phyloP scores from a whole-genome alignment of 2,329 filamentous ascomycete genomes.

The Ceratocystis variospora region DNA sequence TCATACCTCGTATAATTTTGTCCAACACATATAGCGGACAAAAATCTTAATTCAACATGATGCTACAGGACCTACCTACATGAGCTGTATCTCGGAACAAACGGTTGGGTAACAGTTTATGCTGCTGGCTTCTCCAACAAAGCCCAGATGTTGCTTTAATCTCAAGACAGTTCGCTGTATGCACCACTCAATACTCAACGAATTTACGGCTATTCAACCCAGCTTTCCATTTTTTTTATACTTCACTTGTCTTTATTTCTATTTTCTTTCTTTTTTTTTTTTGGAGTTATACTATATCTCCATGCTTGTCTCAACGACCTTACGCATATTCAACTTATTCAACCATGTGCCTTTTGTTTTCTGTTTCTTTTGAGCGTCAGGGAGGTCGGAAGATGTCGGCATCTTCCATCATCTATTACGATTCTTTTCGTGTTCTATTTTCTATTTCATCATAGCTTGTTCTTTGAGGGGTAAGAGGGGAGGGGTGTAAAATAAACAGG shows the following conservation, averaged over 20 bases:
- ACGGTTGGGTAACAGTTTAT: background rate
- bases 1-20: background rate
- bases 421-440: background rate
- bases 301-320: conserved; percentile 16
- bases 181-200: conserved; percentile 16
- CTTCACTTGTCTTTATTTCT: background rate
- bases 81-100: background rate
- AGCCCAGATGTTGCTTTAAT: conserved; percentile 2
- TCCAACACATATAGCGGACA: conserved; percentile 5
- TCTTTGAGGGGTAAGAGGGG: background rate
- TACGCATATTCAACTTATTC: conserved; percentile 14
- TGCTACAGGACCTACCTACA: background rate
- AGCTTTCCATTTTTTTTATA: conserved; percentile 16
- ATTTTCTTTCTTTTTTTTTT: conserved; percentile 4
- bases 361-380: conserved; percentile 6
- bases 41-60: conserved; percentile 17
- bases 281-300: background rate
- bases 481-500: background rate
- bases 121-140: conserved; percentile 17
- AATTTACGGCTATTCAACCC: conserved; percentile 19
- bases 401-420: background rate
- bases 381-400: background rate
- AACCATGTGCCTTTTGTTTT: conserved; percentile 7
- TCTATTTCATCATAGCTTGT: background rate
- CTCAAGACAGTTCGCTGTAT: conserved; percentile 1